Evolutionary conservation across 1,284 basidiomycete genomes (phyloP), one percentile per base, ranked within the genome.

Genomic region (Mrakiaceae sp.): DNA sequence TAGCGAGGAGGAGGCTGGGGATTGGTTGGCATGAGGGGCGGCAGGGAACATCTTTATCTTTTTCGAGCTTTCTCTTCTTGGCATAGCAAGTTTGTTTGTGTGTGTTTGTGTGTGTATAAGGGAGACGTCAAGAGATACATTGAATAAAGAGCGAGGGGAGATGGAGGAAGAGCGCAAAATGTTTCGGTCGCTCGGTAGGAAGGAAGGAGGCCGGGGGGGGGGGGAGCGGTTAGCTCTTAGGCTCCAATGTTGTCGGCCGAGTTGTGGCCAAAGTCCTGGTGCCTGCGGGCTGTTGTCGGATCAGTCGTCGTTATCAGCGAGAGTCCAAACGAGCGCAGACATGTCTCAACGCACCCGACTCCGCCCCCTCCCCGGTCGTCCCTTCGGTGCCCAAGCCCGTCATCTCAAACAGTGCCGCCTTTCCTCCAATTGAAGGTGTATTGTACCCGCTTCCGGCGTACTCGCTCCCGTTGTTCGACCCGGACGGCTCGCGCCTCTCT

Each of bases 1-100:
- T 16, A 11, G n/a, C 50, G 70, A 90, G 52, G 70, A 90, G 49
- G 87, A 86, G 86, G 81, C 81, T 43, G 81, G 84, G 70, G 78
- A 76, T 63, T 88, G 87, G 86, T 83, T 88, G 59, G 40, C 27
- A 59, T 63, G 48, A 58, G 44, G 12, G 7, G 40, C n/a, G 54
- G 16, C 5, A 5, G 43, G 7, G 5, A 27, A 5, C 4, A 51
- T 60, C 58, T 59, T 3, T 39, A 10, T 46, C 44, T 10, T 6
- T 8, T 7, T 57, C 6, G 4, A n/a, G 14, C 49, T 9, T 12
- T 39, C 44, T 47, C 57, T n/a, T 6, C 4, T 44, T n/a, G 8
- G 11, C 49, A 11, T 48, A 4, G 52, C 52, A 27, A 27, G 27
- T 27, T 27, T 27, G 27, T 27, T 27, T 27, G 27, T 27, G 27